Percentiles rank a stretch among this genome's conserved stretches.
Evolutionary conservation across 192 early-diverging fungal species (phyloP).

Genomic region (Umbelopsis sp.): DNA sequence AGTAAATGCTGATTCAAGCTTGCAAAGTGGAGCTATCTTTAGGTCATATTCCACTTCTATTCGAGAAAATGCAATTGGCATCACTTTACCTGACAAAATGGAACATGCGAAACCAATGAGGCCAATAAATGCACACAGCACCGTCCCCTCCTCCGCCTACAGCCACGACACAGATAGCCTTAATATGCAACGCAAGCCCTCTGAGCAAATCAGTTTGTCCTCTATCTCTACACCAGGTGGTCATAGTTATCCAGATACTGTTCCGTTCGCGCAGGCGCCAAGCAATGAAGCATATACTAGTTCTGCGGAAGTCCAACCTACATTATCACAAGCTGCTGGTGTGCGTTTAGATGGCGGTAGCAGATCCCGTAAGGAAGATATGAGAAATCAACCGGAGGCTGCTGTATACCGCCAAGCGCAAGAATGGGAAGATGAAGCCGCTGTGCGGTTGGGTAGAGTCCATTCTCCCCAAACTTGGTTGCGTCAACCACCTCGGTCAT

Average conservation of each 20-base stretch:
- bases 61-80: constrained; percentile 2
- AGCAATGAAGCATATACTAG: neutral
- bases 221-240: neutral
- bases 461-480: constrained; percentile 5
- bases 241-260: neutral
- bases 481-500: neutral
- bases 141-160: neutral
- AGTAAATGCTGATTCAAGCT: neutral
- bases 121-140: neutral
- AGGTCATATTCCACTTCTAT: neutral
- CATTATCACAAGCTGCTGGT: constrained; percentile 9
- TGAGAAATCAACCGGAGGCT: neutral
- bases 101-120: constrained; percentile 8
- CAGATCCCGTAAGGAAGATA: constrained; percentile 1
- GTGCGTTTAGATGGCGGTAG: neutral
- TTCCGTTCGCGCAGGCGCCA: neutral
- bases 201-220: constrained; percentile 7
- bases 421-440: constrained; percentile 20
- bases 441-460: constrained; percentile 4
- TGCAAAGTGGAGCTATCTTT: neutral
- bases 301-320: neutral
- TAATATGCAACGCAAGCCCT: neutral
- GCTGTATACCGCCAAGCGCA: constrained; percentile 12
- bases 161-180: neutral
- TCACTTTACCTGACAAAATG: neutral